Percentiles rank a stretch among this genome's conserved stretches.
phyloP scores from a whole-genome alignment of 2,329 filamentous ascomycete species.

The Pseudogymnoascus sp. region DNA sequence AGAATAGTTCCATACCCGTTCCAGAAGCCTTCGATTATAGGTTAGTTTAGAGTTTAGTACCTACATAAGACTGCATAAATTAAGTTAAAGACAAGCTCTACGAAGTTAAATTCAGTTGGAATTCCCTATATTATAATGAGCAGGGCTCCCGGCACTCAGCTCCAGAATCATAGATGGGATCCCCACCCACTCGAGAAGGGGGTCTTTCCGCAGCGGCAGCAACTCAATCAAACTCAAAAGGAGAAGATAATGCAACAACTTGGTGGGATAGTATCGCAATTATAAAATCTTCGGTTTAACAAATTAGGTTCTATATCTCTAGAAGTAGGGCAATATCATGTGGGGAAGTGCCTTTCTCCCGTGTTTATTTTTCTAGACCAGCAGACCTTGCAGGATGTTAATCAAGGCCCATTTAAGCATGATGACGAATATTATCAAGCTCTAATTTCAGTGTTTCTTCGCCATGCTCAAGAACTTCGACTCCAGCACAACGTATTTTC shows the following conservation, averaged over 20 bases:
- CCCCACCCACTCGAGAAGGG: constrained; percentile 10
- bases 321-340: constrained; percentile 11
- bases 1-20: constrained; percentile 15
- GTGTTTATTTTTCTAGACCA: not conserved
- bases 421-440: constrained; percentile 24
- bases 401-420: constrained; percentile 24
- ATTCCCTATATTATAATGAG: constrained; percentile 14
- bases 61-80: not conserved
- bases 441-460: constrained; percentile 21
- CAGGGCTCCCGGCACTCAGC: constrained; percentile 15
- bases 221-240: constrained; percentile 4
- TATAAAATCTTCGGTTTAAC: constrained; percentile 15
- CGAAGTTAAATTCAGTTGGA: constrained; percentile 11
- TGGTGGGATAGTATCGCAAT: constrained; percentile 9
- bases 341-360: constrained; percentile 13
- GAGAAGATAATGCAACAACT: constrained; percentile 16
- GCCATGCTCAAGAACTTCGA: constrained; percentile 23
- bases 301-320: constrained; percentile 16
- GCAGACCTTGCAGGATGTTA: constrained; percentile 12
- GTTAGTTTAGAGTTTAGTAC: constrained; percentile 10
- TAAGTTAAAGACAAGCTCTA: constrained; percentile 1
- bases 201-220: constrained; percentile 4
- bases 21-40: constrained; percentile 14
- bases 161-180: constrained; percentile 14
- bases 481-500: constrained; percentile 26